Evolutionary conservation across 768 basidiomycete genomes (phyloP).

Genomic region (Psilocybe subaeruginosa): DNA sequence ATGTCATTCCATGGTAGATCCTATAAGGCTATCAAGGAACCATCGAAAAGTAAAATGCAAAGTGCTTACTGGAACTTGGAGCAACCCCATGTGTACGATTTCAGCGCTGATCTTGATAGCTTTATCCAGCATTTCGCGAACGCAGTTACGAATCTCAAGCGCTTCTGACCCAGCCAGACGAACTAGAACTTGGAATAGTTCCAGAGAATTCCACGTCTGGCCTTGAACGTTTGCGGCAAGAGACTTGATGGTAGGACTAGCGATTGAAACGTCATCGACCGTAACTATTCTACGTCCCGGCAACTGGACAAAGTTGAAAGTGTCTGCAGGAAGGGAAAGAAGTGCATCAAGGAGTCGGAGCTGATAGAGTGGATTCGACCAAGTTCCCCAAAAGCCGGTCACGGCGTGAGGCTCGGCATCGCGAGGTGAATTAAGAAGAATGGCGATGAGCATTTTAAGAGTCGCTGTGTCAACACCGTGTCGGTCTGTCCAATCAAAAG

Average conservation of each 20-base stretch:
- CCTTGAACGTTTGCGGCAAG: constrained; percentile 90
- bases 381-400: constrained; percentile 82
- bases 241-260: constrained; percentile 90
- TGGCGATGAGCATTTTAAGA: constrained; percentile 85
- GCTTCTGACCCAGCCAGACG: constrained; percentile 74
- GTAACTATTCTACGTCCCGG: constrained; percentile 85
- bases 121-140: constrained; percentile 91
- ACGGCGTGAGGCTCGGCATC: constrained; percentile 80
- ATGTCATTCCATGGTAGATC: constrained; percentile 88
- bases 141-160: constrained; percentile 70
- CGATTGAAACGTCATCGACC: constrained; percentile 82
- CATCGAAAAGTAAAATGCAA: not conserved
- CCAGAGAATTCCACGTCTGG: constrained; percentile 93
- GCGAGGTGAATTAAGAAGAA: constrained; percentile 82
- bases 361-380: constrained; percentile 87
- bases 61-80: constrained; percentile 82
- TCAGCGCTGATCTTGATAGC: constrained; percentile 94
- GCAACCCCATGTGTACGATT: constrained; percentile 88
- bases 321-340: constrained; percentile 86
- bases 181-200: constrained; percentile 89
- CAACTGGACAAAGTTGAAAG: constrained; percentile 89
- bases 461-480: constrained; percentile 89
- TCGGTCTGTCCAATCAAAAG: constrained; percentile 85
- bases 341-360: constrained; percentile 87
- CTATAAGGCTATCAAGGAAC: constrained; percentile 31